These are phyloP conservation scores for Aspergillus cejpii DNA, from an alignment of 2,329 filamentous ascomycete species.

Conservation along the genomic window DNA sequence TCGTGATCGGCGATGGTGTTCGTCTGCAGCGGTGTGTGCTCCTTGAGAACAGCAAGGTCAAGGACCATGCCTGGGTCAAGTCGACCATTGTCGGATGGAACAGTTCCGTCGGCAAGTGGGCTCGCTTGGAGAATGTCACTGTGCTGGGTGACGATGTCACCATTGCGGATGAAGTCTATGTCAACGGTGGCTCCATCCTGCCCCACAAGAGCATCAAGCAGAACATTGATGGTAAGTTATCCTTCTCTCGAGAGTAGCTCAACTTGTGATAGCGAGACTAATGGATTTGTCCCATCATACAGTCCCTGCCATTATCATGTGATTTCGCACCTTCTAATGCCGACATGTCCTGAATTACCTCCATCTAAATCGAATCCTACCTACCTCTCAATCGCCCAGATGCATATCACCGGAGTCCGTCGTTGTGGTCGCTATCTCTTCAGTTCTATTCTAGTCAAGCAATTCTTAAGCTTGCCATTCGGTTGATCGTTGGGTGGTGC, in stretches of 20 bases:
- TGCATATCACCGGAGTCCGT: slow-evolving; percentile 38
- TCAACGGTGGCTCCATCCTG: slow-evolving; percentile 90
- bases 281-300: not conserved
- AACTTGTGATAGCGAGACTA: not conserved
- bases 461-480: slow-evolving; percentile 2
- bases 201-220: slow-evolving; percentile 99
- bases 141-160: slow-evolving; percentile 96
- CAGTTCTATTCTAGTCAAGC: slow-evolving; percentile 15
- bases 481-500: slow-evolving; percentile 6
- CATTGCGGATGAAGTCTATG: slow-evolving; percentile 96
- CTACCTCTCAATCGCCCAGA: slow-evolving; percentile 24
- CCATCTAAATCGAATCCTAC: slow-evolving; percentile 17
- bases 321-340: slow-evolving; percentile 27
- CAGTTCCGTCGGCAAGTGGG: slow-evolving; percentile 91
- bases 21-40: slow-evolving; percentile 89
- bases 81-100: slow-evolving; percentile 98
- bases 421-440: slow-evolving; percentile 25
- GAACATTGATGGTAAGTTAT: slow-evolving; percentile 71
- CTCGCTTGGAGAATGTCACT: slow-evolving; percentile 94
- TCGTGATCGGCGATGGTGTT: slow-evolving; percentile 88
- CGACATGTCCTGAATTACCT: slow-evolving; percentile 22
- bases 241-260: not conserved
- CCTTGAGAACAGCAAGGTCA: slow-evolving; percentile 83
- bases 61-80: slow-evolving; percentile 99
- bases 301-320: slow-evolving; percentile 48